These are phyloP conservation scores for Globisporangium barbulae DNA, from an alignment of 352 stramenopile species.

Conservation along the genomic window DNA sequence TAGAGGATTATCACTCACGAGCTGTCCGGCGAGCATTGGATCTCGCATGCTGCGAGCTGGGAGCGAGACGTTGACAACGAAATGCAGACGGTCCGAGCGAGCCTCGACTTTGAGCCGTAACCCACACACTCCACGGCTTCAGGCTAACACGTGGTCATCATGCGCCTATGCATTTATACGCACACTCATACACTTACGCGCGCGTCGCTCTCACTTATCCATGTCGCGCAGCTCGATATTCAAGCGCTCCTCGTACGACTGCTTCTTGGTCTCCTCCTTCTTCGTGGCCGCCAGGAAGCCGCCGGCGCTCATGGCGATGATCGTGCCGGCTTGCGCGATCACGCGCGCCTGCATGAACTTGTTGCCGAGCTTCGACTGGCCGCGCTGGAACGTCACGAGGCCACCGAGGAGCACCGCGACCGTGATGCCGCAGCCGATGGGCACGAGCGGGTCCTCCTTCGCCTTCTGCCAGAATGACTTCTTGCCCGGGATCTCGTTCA, in stretches of 20 bases:
- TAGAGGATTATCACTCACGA: background rate
- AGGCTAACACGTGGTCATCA: background rate
- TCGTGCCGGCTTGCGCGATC: conserved; percentile 60
- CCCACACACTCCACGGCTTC: background rate
- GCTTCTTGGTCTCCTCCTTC: conserved; percentile 47
- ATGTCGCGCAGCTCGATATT: conserved; percentile 53
- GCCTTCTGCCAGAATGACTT: conserved; percentile 65
- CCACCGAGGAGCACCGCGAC: conserved; percentile 61
- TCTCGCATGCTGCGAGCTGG: background rate
- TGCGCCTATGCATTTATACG: background rate
- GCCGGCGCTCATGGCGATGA: conserved; percentile 61
- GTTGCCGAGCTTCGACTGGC: conserved; percentile 75
- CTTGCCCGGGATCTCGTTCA: conserved; percentile 52
- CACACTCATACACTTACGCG: background rate
- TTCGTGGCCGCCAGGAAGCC: conserved; percentile 39
- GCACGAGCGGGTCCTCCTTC: conserved; percentile 77
- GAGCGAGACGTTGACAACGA: background rate
- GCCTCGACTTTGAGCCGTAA: background rate
- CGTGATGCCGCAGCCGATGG: conserved; percentile 64
- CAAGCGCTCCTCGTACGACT: conserved; percentile 69
- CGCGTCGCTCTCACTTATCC: background rate
- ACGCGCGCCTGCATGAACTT: conserved; percentile 84
- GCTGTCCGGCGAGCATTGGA: background rate
- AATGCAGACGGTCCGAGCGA: background rate
- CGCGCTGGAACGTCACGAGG: conserved; percentile 64